These are phyloP conservation scores for Aspergillus nanangensis DNA, from an alignment of 495 filamentous ascomycete genomes.

Conservation along the genomic window DNA sequence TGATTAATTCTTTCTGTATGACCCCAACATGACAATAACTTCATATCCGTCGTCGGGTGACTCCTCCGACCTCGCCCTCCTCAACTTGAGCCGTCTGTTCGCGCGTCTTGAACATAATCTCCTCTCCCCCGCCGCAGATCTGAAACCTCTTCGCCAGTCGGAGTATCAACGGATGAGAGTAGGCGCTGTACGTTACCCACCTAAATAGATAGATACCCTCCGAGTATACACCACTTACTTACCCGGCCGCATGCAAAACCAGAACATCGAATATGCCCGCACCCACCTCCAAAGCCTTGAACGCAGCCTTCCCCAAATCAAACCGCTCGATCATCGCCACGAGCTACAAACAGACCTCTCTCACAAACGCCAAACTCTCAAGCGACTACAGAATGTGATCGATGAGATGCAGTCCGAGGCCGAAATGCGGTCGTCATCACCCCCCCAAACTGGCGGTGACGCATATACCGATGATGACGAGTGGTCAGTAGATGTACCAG, in stretches of 20 bases:
- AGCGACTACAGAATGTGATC: slow-evolving; percentile 57
- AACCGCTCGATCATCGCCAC: slow-evolving; percentile 60
- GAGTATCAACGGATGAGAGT: slow-evolving; percentile 69
- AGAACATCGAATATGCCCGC: slow-evolving; percentile 82
- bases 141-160: slow-evolving; percentile 54
- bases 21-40: slow-evolving; percentile 27
- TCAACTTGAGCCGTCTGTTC: slow-evolving; percentile 70
- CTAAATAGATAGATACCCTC: too few species aligned
- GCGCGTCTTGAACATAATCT: slow-evolving; percentile 68
- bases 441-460: slow-evolving; percentile 3
- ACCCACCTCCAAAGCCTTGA: slow-evolving; percentile 72
- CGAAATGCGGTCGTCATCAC: slow-evolving; percentile 6
- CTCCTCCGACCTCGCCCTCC: slow-evolving; percentile 36
- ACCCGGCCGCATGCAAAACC: not conserved
- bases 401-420: slow-evolving; percentile 38
- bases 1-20: too few species aligned
- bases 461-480: slow-evolving; percentile 25
- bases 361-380: slow-evolving; percentile 58
- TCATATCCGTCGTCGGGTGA: slow-evolving; percentile 19
- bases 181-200: slow-evolving; percentile 48
- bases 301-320: slow-evolving; percentile 61
- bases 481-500: slow-evolving; percentile 25
- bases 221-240: too few species aligned
- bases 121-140: slow-evolving; percentile 59
- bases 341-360: slow-evolving; percentile 63